Evolutionary conservation across 2,329 filamentous ascomycete species (phyloP).

Genomic region (Chaetomiaceae sp.): DNA sequence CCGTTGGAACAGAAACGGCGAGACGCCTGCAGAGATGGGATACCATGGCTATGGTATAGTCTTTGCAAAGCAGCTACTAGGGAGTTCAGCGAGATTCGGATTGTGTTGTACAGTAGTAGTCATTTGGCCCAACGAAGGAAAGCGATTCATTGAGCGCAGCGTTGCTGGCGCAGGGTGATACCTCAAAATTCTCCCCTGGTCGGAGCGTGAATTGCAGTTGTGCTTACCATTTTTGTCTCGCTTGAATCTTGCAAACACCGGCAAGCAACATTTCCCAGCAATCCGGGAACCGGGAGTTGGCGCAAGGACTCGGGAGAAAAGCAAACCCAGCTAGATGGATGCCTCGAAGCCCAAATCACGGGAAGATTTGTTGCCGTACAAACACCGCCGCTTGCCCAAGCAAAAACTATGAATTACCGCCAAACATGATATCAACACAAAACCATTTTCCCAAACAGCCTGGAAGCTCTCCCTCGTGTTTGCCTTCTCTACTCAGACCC

Average conservation of each 20-base stretch:
- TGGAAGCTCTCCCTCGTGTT: not conserved
- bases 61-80: constrained; percentile 5
- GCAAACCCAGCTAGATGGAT: too few relatives aligned
- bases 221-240: not conserved
- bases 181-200: not conserved
- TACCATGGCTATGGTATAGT: not conserved
- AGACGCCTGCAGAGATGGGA: not conserved
- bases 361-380: not conserved
- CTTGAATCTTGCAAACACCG: too few relatives aligned
- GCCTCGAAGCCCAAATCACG: not conserved
- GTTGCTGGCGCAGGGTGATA: constrained; percentile 5
- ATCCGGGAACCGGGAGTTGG: too few relatives aligned
- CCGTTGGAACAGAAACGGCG: too few relatives aligned
- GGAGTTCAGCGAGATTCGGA: constrained; percentile 2
- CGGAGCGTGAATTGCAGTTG: not conserved
- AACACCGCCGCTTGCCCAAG: constrained; percentile 1
- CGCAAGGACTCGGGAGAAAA: too few relatives aligned
- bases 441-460: not conserved
- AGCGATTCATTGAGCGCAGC: constrained; percentile 10
- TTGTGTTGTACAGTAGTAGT: constrained; percentile 13
- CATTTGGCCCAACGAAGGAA: constrained; percentile 7
- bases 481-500: not conserved
- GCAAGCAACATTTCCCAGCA: too few relatives aligned
- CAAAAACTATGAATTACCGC: constrained; percentile 6
- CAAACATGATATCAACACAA: not conserved